Percentiles rank a stretch among this genome's conserved stretches.
Conservation (phyloP, 495 filamentous ascomycete species). For the Penicillium macrosclerotiorum region DNA sequence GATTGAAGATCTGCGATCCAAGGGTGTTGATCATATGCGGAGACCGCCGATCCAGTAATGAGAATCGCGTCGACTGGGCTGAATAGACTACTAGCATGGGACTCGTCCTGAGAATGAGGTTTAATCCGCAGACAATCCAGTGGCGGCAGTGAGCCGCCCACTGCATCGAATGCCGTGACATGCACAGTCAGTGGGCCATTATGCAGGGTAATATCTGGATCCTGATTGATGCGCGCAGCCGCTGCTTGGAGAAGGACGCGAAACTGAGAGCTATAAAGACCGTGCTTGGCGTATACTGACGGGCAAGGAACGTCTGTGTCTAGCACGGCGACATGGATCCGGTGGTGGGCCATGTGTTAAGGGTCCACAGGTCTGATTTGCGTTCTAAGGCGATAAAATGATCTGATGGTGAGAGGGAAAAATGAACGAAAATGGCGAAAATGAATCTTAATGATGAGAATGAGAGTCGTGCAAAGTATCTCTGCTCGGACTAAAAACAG, state of each 20-base stretch:
- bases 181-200: constrained; percentile 23
- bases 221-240: constrained; percentile 26
- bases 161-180: constrained; percentile 39
- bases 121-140: constrained; percentile 24
- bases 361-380: too few species aligned
- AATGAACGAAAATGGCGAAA: not conserved
- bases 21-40: constrained; percentile 33
- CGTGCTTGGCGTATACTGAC: constrained; percentile 31
- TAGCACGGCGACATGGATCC: constrained; percentile 41
- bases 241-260: constrained; percentile 32
- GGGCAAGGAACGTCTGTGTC: constrained; percentile 41
- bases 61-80: constrained; percentile 37
- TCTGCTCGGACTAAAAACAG: not conserved
- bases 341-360: constrained; percentile 15
- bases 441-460: not conserved
- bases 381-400: not conserved
- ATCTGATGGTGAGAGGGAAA: not conserved
- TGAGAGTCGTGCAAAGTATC: not conserved
- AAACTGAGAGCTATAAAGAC: constrained; percentile 42
- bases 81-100: constrained; percentile 11
- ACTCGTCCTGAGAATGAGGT: constrained; percentile 4
- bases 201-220: constrained; percentile 4
- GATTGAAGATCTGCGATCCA: constrained; percentile 34
- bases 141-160: constrained; percentile 33
- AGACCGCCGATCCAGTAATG: constrained; percentile 38